phyloP scores from a whole-genome alignment of 208 protist species.

The Balamuthia mandrillaris region DNA sequence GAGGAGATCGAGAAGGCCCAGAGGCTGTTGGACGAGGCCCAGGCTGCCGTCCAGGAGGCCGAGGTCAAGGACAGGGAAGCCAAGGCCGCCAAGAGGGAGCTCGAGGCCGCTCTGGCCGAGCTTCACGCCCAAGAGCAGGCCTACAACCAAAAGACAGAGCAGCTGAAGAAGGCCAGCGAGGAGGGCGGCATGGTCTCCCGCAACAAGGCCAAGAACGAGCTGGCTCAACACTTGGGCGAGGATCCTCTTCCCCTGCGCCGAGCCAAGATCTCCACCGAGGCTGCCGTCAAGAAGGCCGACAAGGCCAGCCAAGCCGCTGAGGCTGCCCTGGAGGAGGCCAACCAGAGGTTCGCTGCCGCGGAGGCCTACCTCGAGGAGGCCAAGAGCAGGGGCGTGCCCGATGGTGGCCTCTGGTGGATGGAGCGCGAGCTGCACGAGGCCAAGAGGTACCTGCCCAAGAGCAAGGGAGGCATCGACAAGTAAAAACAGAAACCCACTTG shows the following conservation, averaged over 20 bases:
- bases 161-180: slow-evolving; percentile 43
- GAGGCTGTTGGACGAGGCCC: slow-evolving; percentile 1
- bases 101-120: slow-evolving; percentile 22
- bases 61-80: not conserved
- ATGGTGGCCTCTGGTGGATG: slow-evolving; percentile 50
- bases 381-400: slow-evolving; percentile 19
- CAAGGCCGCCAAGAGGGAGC: slow-evolving; percentile 31
- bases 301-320: not conserved
- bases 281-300: slow-evolving; percentile 27
- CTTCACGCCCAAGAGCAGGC: slow-evolving; percentile 28
- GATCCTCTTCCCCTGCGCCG: slow-evolving; percentile 43
- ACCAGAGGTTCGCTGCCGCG: slow-evolving; percentile 1
- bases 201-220: slow-evolving; percentile 50
- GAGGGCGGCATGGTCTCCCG: slow-evolving; percentile 42
- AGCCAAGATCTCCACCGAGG: slow-evolving; percentile 51
- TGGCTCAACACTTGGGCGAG: slow-evolving; percentile 44
- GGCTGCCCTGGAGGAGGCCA: not conserved
- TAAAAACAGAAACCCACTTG: too few relatives aligned
- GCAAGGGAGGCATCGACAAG: slow-evolving; percentile 49
- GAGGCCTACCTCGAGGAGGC: slow-evolving; percentile 35
- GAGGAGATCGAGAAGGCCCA: slow-evolving; percentile 34
- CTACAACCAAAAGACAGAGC: slow-evolving; percentile 36
- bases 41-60: not conserved
- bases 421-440: slow-evolving; percentile 46
- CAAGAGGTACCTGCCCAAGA: slow-evolving; percentile 49